phyloP scores from a whole-genome alignment of 1,284 basidiomycete genomes.

The Cystobasidium sp. region DNA sequence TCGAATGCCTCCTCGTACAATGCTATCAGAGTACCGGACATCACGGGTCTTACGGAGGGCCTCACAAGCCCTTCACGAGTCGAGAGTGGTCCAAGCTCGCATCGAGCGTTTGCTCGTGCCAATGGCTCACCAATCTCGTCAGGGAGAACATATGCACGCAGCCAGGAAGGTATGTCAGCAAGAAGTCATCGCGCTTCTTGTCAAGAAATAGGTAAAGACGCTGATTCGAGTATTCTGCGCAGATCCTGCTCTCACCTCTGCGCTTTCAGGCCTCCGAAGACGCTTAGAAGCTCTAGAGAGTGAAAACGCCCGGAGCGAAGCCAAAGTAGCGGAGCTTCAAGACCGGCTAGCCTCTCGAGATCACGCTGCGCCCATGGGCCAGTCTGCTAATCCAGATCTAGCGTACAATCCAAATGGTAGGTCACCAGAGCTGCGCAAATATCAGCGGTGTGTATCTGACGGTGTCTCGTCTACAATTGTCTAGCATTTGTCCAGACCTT shows the following conservation, averaged over 20 bases:
- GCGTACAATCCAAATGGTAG: slow-evolving; percentile 14
- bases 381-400: neutral
- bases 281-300: slow-evolving; percentile 47
- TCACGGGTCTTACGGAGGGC: slow-evolving; percentile 52
- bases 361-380: too few species aligned
- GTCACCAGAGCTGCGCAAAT: neutral
- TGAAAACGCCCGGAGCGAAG: slow-evolving; percentile 48
- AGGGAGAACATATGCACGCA: neutral
- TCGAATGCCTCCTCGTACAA: slow-evolving; percentile 12
- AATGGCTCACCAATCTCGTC: neutral
- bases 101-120: slow-evolving; percentile 16
- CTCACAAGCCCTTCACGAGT: slow-evolving; percentile 43
- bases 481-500: slow-evolving; percentile 19
- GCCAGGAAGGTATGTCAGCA: slow-evolving; percentile 30
- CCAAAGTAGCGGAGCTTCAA: slow-evolving; percentile 50
- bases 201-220: neutral
- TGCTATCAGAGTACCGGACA: slow-evolving; percentile 47
- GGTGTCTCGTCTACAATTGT: neutral
- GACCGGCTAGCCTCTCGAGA: slow-evolving; percentile 28
- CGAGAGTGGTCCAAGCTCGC: slow-evolving; percentile 27
- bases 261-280: slow-evolving; percentile 20
- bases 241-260: slow-evolving; percentile 37
- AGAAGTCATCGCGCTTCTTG: neutral
- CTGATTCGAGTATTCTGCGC: slow-evolving; percentile 9
- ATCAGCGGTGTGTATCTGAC: neutral